Conservation (phyloP, 148 eudicot species). For the Amaranthus cruentus region DNA sequence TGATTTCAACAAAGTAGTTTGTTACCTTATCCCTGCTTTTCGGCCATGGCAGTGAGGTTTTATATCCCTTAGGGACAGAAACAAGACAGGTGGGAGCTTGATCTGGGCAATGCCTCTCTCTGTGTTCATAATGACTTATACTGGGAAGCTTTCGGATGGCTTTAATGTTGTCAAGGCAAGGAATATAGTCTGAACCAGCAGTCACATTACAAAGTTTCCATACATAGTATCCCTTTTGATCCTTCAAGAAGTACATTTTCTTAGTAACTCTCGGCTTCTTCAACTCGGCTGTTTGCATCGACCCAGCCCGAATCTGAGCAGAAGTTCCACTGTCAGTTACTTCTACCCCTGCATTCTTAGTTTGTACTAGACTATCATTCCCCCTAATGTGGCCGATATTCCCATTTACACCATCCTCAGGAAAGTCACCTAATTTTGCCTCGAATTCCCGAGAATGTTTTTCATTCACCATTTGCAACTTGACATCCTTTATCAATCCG, state of each 20-base stretch:
- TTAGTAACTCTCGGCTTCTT: conserved; percentile 34
- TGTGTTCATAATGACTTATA: conserved; percentile 53
- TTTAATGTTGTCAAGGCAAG: conserved; percentile 58
- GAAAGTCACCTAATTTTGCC: conserved; percentile 26
- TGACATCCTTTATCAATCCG: conserved; percentile 6
- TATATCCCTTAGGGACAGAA: conserved; percentile 57
- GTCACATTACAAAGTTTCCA: conserved; percentile 52
- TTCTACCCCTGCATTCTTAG: not conserved
- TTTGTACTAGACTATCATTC: conserved; percentile 15
- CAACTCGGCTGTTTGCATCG: conserved; percentile 35
- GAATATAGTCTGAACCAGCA: conserved; percentile 78
- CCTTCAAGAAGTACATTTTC: conserved; percentile 11
- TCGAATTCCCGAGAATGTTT: conserved; percentile 19
- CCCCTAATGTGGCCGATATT: conserved; percentile 14
- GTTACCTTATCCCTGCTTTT: conserved; percentile 58
- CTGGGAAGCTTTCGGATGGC: conserved; percentile 41
- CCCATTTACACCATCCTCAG: conserved; percentile 31
- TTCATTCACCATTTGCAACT: conserved; percentile 3
- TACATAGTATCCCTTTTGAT: conserved; percentile 16
- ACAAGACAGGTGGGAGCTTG: conserved; percentile 55
- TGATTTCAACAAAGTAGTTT: not conserved
- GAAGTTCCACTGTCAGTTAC: conserved; percentile 16
- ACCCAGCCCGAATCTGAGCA: conserved; percentile 24
- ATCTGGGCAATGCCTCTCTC: conserved; percentile 55
- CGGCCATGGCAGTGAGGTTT: conserved; percentile 47